phyloP scores from a whole-genome alignment of 192 early-diverging fungal genomes.

The Diversispora eburnea region DNA sequence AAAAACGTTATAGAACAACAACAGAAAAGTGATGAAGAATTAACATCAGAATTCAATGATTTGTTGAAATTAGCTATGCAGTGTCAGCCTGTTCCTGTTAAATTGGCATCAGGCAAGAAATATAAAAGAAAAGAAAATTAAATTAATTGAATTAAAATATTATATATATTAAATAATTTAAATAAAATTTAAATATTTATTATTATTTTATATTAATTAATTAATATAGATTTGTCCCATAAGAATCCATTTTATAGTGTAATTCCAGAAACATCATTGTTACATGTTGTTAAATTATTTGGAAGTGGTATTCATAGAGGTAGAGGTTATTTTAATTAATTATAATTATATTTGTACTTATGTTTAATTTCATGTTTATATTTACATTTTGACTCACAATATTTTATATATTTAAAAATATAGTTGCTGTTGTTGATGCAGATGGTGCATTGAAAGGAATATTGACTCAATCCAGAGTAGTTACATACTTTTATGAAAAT shows the following conservation, averaged over 20 bases:
- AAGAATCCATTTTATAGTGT: conserved; percentile 83
- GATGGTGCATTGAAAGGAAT: conserved; percentile 67
- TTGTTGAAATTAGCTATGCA: conserved; percentile 50
- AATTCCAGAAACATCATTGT: conserved; percentile 67
- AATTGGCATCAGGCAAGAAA: conserved; percentile 55
- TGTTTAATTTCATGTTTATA: background rate
- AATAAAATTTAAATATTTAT: no score
- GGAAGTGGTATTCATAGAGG: conserved; percentile 72
- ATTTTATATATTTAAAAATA: background rate
- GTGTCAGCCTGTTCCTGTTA: conserved; percentile 55
- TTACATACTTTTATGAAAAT: conserved; percentile 67
- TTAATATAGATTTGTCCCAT: conserved; percentile 63
- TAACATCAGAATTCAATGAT: conserved; percentile 55
- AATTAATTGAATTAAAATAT: background rate
- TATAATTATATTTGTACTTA: background rate
- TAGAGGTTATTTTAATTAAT: conserved; percentile 41
- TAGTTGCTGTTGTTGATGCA: conserved; percentile 69
- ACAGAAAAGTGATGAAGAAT: conserved; percentile 31
- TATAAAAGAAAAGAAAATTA: background rate
- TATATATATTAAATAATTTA: background rate
- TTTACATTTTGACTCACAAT: background rate
- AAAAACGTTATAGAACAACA: conserved; percentile 36
- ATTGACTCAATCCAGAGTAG: conserved; percentile 69
- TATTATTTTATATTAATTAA: background rate
- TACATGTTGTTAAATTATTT: conserved; percentile 69